phyloP scores from a whole-genome alignment of 768 basidiomycete species.

The Panaeolus papilionaceus region DNA sequence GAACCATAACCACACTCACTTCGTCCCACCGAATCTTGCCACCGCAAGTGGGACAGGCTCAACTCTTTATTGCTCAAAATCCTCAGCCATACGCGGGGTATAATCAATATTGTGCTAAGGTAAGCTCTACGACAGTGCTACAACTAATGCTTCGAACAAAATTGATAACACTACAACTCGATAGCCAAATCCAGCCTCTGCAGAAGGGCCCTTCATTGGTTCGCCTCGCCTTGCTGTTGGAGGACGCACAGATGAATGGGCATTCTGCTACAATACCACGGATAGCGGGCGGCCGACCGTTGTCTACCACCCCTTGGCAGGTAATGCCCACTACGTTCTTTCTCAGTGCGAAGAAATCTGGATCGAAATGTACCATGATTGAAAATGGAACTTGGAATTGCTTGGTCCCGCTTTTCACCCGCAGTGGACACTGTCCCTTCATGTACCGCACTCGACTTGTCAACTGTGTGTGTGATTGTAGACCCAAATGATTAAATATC shows the following conservation, averaged over 20 bases:
- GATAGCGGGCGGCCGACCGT: neutral
- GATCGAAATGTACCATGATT: conserved; percentile 1
- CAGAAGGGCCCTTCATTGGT: conserved; percentile 8
- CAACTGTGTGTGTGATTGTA: neutral
- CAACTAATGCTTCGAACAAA: neutral
- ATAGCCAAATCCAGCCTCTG: neutral
- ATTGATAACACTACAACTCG: neutral
- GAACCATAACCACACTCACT: neutral
- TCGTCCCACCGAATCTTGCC: conserved; percentile 1
- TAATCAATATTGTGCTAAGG: neutral
- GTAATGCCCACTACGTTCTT: neutral
- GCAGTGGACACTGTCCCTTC: neutral
- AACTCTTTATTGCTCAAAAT: neutral
- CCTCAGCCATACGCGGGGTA: neutral
- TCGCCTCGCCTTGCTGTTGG: neutral
- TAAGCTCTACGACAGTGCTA: neutral
- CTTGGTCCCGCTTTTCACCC: neutral
- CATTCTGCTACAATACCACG: conserved; percentile 1
- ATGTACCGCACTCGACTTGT: conserved; percentile 2
- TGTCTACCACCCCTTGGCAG: neutral
- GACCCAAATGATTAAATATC: neutral
- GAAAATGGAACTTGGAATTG: neutral
- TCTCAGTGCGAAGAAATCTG: neutral
- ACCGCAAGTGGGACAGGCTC: neutral
- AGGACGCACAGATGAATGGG: neutral